A percentile compares a stretch with the other conserved stretches of the same genome.
Evolutionary conservation across 768 basidiomycete species (phyloP).

Genomic region (Pleurotus eryngii): DNA sequence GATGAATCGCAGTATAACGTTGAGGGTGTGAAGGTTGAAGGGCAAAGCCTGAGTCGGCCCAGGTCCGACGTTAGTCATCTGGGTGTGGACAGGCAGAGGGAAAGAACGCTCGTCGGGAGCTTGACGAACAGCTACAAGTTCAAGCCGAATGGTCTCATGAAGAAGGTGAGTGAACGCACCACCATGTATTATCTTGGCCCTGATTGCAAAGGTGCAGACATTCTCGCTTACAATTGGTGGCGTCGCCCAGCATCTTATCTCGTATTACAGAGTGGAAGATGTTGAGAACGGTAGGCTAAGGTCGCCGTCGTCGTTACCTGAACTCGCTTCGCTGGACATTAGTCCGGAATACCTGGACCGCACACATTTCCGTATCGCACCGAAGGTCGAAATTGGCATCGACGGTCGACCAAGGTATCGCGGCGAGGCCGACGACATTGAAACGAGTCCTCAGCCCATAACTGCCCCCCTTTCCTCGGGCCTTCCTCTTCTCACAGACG

Average conservation of each 20-base stretch:
- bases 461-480: conserved; percentile 41
- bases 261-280: conserved; percentile 92
- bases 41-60: conserved; percentile 60
- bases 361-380: conserved; percentile 88
- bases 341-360: conserved; percentile 85
- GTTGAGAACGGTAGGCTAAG: conserved; percentile 86
- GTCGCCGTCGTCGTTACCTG: conserved; percentile 82
- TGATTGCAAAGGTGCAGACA: conserved; percentile 50
- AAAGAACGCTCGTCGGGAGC: conserved; percentile 83
- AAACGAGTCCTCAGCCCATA: conserved; percentile 37
- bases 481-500: conserved; percentile 48
- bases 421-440: conserved; percentile 77
- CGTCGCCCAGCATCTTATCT: conserved; percentile 88
- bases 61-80: conserved; percentile 43
- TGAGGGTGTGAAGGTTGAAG: conserved; percentile 26
- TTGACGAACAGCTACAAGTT: conserved; percentile 93
- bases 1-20: conserved; percentile 27
- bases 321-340: conserved; percentile 84
- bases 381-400: conserved; percentile 79
- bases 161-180: conserved; percentile 66
- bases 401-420: conserved; percentile 83
- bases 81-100: conserved; percentile 67
- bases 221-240: conserved; percentile 86
- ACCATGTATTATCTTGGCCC: neutral
- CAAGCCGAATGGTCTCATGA: conserved; percentile 91